A percentile compares a stretch with the other conserved stretches of the same genome.
phyloP scores from a whole-genome alignment of 441 rosid species.

The Pelargonium citronellum region DNA sequence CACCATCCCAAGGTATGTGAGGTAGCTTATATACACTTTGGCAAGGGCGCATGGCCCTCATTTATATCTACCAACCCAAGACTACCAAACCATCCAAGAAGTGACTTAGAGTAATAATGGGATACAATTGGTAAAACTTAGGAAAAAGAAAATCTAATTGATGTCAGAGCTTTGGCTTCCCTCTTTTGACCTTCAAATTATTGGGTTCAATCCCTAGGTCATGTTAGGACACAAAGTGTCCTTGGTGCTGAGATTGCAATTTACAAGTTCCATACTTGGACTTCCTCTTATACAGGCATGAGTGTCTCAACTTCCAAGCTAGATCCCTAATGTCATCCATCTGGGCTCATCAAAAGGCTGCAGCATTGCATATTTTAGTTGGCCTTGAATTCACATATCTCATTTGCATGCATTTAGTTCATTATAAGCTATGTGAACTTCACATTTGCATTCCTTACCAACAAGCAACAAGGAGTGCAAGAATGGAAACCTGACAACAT shows the following conservation, averaged over 20 bases:
- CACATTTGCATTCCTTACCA: not conserved
- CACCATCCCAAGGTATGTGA: too few relatives aligned
- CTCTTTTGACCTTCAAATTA: not conserved
- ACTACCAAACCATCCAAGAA: too few relatives aligned
- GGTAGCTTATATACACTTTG: too few relatives aligned
- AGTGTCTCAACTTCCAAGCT: not conserved
- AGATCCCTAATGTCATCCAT: slow-evolving; percentile 3
- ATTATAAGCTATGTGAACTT: not conserved
- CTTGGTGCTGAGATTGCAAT: not conserved
- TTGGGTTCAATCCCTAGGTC: not conserved
- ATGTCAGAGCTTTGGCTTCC: not conserved
- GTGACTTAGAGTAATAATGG: not conserved
- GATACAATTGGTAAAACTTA: not conserved
- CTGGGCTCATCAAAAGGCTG: not conserved
- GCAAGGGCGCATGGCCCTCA: too few relatives aligned
- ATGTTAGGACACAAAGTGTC: not conserved
- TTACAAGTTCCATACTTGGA: not conserved
- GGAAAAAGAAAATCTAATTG: not conserved
- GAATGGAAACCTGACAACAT: too few relatives aligned
- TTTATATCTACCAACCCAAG: too few relatives aligned
- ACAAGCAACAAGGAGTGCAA: too few relatives aligned
- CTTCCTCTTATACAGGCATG: not conserved
- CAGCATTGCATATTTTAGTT: not conserved
- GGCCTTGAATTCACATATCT: not conserved
- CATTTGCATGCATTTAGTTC: slow-evolving; percentile 1